phyloP scores from a whole-genome alignment of 192 early-diverging fungal genomes.

The Rhizoclosmatium globosum region DNA sequence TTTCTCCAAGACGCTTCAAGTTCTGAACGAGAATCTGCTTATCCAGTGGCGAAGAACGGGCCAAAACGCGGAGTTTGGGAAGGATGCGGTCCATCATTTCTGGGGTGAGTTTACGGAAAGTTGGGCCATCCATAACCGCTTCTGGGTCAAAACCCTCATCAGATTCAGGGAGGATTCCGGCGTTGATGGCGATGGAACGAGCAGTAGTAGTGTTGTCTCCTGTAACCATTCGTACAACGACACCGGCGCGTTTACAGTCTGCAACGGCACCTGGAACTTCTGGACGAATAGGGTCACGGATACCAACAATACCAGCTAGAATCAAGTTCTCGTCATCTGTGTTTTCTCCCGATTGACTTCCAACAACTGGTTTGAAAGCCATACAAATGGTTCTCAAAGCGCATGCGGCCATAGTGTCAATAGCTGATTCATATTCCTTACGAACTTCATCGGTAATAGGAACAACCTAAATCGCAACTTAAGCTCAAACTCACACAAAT shows the following conservation, averaged over 20 bases:
- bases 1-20: constrained; percentile 87
- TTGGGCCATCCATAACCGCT: constrained; percentile 93
- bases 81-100: constrained; percentile 93
- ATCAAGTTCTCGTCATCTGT: constrained; percentile 72
- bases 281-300: constrained; percentile 94
- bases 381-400: constrained; percentile 91
- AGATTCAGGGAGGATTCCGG: constrained; percentile 81
- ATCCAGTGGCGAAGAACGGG: constrained; percentile 92
- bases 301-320: constrained; percentile 91
- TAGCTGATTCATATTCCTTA: constrained; percentile 51
- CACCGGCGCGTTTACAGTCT: constrained; percentile 85
- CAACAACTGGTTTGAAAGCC: constrained; percentile 62
- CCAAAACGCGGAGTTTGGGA: constrained; percentile 93
- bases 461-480: constrained; percentile 5
- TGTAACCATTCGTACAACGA: no score
- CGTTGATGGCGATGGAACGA: constrained; percentile 90
- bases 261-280: constrained; percentile 93
- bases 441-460: constrained; percentile 34
- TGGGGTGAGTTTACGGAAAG: constrained; percentile 83
- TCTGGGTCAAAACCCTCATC: constrained; percentile 60
- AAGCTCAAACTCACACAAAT: neutral
- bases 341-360: constrained; percentile 48
- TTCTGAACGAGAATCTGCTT: constrained; percentile 94
- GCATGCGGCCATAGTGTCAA: constrained; percentile 77
- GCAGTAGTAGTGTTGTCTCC: constrained; percentile 97